phyloP scores from a whole-genome alignment of 768 basidiomycete species.

The Mycena alexandri region DNA sequence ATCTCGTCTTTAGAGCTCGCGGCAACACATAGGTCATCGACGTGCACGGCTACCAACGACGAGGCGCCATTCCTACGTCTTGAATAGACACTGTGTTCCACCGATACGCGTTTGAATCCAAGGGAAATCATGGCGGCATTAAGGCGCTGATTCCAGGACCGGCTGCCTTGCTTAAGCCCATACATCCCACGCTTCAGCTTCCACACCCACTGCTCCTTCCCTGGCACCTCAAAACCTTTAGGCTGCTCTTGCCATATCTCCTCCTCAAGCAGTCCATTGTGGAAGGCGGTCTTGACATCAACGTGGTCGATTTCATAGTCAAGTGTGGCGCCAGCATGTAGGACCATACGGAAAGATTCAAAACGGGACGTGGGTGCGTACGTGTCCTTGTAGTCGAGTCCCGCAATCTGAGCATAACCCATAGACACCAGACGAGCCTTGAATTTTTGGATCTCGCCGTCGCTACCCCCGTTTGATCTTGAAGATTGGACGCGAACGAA shows the following conservation, averaged over 20 bases:
- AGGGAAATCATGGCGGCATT: not conserved
- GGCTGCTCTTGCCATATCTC: constrained; percentile 33
- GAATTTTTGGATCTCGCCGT: constrained; percentile 8
- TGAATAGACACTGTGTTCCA: constrained; percentile 40
- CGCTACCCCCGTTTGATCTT: not conserved
- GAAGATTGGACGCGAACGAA: not conserved
- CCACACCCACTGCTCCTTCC: constrained; percentile 17
- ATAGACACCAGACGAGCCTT: constrained; percentile 6
- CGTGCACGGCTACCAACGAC: constrained; percentile 39
- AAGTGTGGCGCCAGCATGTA: constrained; percentile 4
- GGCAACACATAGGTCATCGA: constrained; percentile 44
- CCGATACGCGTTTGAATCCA: constrained; percentile 30
- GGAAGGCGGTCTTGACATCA: constrained; percentile 6
- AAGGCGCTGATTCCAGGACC: constrained; percentile 11
- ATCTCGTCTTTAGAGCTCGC: constrained; percentile 5
- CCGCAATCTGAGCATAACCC: constrained; percentile 3
- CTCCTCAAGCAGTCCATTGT: constrained; percentile 14
- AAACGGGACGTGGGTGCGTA: constrained; percentile 4
- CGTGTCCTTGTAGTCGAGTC: not conserved
- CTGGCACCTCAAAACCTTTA: constrained; percentile 12
- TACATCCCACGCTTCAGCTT: constrained; percentile 21
- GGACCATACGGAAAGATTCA: constrained; percentile 3
- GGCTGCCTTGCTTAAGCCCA: constrained; percentile 15
- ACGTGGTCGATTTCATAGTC: constrained; percentile 1
- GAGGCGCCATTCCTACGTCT: not conserved